Percentiles rank a stretch among this genome's conserved stretches.
phyloP scores from a whole-genome alignment of 129 eudicot genomes.

The Artemisia argyi region DNA sequence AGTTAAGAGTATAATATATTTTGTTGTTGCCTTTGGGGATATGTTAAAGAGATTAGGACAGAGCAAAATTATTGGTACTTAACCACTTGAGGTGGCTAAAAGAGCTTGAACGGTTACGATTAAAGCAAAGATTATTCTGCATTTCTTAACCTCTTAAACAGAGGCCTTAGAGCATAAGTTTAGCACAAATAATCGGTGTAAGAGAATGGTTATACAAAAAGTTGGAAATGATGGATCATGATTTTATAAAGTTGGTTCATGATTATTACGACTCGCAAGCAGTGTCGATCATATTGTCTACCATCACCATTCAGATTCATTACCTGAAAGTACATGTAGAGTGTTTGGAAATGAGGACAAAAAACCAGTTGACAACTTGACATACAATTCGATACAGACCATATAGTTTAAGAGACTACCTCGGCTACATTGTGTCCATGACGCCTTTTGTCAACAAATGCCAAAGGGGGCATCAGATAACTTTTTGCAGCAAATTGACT shows the following conservation, averaged over 20 bases:
- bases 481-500: slow-evolving; percentile 66
- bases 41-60: too few relatives aligned
- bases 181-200: too few relatives aligned
- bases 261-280: slow-evolving; percentile 56
- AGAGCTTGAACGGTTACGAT: too few relatives aligned
- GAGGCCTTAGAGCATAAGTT: too few relatives aligned
- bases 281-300: slow-evolving; percentile 89
- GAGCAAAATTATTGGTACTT: too few relatives aligned
- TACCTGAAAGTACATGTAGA: slow-evolving; percentile 43
- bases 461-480: slow-evolving; percentile 83
- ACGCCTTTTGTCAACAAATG: slow-evolving; percentile 43
- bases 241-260: not conserved
- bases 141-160: slow-evolving; percentile 49
- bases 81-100: too few relatives aligned
- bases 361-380: not conserved
- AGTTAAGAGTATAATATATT: too few relatives aligned
- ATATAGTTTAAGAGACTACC: slow-evolving; percentile 37
- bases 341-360: slow-evolving; percentile 9
- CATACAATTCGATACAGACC: not conserved
- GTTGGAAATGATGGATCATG: too few relatives aligned
- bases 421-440: slow-evolving; percentile 66
- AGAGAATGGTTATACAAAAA: too few relatives aligned
- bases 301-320: slow-evolving; percentile 90
- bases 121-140: too few relatives aligned
- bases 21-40: too few relatives aligned